Percentiles rank a stretch among this genome's conserved stretches.
phyloP scores from a whole-genome alignment of 345 rosid species.

The Boechera retrofracta region DNA sequence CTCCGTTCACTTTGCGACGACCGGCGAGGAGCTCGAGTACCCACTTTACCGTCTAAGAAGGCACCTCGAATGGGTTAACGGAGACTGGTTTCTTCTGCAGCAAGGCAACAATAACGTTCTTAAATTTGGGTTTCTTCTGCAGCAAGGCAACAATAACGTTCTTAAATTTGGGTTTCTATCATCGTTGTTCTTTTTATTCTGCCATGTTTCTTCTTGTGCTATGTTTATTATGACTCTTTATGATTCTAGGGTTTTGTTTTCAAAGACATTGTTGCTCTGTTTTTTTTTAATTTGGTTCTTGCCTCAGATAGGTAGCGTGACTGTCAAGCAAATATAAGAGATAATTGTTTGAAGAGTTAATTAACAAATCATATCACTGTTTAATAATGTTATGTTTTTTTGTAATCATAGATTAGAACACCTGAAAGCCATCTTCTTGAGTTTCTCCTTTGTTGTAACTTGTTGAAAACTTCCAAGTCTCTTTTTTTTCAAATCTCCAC shows the following conservation, averaged over 20 bases:
- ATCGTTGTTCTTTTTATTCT: not conserved
- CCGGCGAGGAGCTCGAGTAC: constrained; percentile 32
- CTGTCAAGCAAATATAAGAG: not conserved
- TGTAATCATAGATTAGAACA: too few relatives aligned
- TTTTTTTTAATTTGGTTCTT: not conserved
- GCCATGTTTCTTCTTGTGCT: constrained; percentile 8
- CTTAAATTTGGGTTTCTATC: constrained; percentile 22
- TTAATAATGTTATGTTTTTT: not conserved
- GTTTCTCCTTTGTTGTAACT: too few relatives aligned
- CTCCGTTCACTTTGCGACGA: constrained; percentile 38
- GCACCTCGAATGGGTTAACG: too few relatives aligned
- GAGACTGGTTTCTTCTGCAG: too few relatives aligned
- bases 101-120: not conserved
- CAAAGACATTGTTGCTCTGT: not conserved
- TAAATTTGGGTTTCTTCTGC: constrained; percentile 14
- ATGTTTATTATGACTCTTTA: not conserved
- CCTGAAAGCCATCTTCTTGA: too few relatives aligned
- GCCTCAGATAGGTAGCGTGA: constrained; percentile 16
- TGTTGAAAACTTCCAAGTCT: too few relatives aligned
- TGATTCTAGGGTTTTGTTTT: not conserved
- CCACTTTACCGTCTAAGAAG: not conserved
- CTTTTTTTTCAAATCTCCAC: too few relatives aligned
- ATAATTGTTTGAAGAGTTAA: not conserved
- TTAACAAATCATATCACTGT: not conserved
- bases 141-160: not conserved